A percentile compares a stretch with the other conserved stretches of the same genome.
phyloP scores from a whole-genome alignment of 2,329 filamentous ascomycete species.

The Chaetomium sp. region DNA sequence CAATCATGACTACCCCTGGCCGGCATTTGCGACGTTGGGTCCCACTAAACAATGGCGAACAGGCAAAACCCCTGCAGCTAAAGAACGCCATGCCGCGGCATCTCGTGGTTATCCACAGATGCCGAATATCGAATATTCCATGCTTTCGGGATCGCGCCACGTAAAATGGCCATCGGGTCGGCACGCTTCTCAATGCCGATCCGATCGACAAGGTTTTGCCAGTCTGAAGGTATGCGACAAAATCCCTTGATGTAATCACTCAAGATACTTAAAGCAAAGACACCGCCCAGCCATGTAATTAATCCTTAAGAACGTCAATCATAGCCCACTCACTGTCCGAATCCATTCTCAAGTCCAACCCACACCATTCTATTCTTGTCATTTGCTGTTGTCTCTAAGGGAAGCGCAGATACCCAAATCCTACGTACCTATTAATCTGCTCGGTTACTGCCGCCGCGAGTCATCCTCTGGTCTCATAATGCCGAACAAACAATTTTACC shows the following conservation, averaged over 20 bases:
- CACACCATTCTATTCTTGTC: background rate
- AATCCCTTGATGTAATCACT: background rate
- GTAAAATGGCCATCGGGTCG: background rate
- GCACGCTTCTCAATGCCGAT: background rate
- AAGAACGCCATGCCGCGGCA: background rate
- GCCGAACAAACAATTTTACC: slow-evolving; percentile 44
- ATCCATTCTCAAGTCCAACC: background rate
- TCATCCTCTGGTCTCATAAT: background rate
- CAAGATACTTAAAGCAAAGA: background rate
- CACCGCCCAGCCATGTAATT: background rate
- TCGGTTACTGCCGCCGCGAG: background rate
- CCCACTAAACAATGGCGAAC: background rate
- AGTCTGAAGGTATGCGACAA: background rate
- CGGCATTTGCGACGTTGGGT: slow-evolving; percentile 1
- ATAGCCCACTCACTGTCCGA: background rate
- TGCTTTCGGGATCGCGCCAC: background rate
- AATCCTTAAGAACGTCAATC: background rate
- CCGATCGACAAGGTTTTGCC: background rate
- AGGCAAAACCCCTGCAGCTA: background rate
- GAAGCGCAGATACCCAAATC: background rate
- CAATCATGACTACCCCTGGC: background rate
- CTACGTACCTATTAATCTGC: background rate
- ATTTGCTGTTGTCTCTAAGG: background rate
- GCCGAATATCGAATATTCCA: background rate
- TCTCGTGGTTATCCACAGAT: background rate